phyloP scores from a whole-genome alignment of 345 rosid genomes.

The Populus alba region DNA sequence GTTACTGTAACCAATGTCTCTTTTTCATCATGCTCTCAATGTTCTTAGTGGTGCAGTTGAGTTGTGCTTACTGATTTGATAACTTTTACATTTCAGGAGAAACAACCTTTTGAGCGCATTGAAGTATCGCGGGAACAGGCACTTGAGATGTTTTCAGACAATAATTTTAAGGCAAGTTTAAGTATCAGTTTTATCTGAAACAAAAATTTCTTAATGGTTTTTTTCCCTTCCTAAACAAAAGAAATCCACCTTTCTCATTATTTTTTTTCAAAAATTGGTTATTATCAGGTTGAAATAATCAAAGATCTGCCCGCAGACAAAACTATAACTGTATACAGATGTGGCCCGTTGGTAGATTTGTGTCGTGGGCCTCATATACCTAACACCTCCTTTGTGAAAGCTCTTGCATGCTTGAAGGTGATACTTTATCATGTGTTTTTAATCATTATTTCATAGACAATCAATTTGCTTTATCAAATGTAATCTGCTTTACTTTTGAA shows the following conservation, averaged over 20 bases:
- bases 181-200: neutral
- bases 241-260: neutral
- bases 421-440: conserved; percentile 7
- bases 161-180: conserved; percentile 72
- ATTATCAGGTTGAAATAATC: conserved; percentile 83
- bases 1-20: neutral
- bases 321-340: conserved; percentile 93
- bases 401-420: conserved; percentile 90
- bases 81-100: conserved; percentile 43
- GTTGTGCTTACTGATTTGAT: neutral
- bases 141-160: conserved; percentile 83
- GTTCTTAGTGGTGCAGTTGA: neutral
- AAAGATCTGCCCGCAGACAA: conserved; percentile 77
- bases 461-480: conserved; percentile 14
- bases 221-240: conserved; percentile 10
- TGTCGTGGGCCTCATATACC: conserved; percentile 99
- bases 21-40: neutral
- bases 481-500: conserved; percentile 2
- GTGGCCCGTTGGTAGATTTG: conserved; percentile 93
- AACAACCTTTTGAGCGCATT: conserved; percentile 94
- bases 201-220: neutral
- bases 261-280: neutral
- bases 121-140: conserved; percentile 91
- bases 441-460: conserved; percentile 9
- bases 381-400: conserved; percentile 91